These are phyloP conservation scores for Flaveria brownii DNA, from an alignment of 129 eudicot genomes.

Conservation along the genomic window DNA sequence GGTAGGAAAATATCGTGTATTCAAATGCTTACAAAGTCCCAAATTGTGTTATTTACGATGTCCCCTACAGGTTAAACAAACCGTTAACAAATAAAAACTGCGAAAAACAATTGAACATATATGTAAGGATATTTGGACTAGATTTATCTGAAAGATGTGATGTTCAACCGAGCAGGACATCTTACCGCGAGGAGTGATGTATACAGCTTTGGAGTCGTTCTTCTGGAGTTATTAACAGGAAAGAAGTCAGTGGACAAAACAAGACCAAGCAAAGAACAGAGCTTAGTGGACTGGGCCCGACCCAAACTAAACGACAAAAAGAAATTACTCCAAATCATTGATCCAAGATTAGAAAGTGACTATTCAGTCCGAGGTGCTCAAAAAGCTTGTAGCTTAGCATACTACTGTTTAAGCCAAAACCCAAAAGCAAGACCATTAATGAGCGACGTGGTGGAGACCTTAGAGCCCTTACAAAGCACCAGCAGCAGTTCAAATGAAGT, in stretches of 20 bases:
- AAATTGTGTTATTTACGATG: background rate
- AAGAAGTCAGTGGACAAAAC: constrained; percentile 91
- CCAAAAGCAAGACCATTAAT: constrained; percentile 94
- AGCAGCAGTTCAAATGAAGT: constrained; percentile 46
- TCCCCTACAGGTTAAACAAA: too few relatives aligned
- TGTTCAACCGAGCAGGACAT: constrained; percentile 61
- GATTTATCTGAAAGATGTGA: background rate
- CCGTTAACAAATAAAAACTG: background rate
- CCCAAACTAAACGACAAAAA: constrained; percentile 89
- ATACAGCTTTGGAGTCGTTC: constrained; percentile 94
- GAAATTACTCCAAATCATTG: constrained; percentile 79
- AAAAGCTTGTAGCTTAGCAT: constrained; percentile 88
- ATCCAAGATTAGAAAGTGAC: constrained; percentile 78
- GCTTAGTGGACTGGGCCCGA: constrained; percentile 92
- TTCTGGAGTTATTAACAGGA: constrained; percentile 80
- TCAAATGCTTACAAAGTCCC: background rate
- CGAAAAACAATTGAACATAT: too few relatives aligned
- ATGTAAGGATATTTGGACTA: background rate
- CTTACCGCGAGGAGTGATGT: constrained; percentile 96
- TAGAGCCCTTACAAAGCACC: constrained; percentile 81
- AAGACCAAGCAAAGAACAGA: constrained; percentile 90
- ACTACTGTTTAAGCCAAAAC: constrained; percentile 91
- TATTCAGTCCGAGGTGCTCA: constrained; percentile 82
- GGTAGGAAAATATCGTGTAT: background rate
- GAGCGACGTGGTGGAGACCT: constrained; percentile 93